Conservation (phyloP, 2,329 filamentous ascomycete genomes). For the Harringtonia lauricola region DNA sequence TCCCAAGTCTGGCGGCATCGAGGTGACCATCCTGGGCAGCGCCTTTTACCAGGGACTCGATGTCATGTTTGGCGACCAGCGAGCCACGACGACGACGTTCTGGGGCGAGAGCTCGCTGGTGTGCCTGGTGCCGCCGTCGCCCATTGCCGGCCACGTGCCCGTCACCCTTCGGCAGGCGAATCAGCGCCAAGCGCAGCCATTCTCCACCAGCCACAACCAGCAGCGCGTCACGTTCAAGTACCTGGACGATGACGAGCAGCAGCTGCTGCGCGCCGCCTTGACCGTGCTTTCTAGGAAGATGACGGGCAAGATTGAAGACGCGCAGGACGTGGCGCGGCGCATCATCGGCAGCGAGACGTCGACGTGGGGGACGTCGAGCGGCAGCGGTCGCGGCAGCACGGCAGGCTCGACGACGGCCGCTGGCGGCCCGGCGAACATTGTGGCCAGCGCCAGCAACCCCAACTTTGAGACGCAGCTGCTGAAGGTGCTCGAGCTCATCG, state of each 20-base stretch:
- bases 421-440: slow-evolving; percentile 18
- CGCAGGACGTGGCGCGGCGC: slow-evolving; percentile 48
- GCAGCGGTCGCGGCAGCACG: slow-evolving; percentile 4
- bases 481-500: slow-evolving; percentile 66
- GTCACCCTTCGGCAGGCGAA: slow-evolving; percentile 54
- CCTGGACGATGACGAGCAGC: slow-evolving; percentile 57
- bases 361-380: slow-evolving; percentile 30
- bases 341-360: slow-evolving; percentile 40
- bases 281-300: slow-evolving; percentile 48
- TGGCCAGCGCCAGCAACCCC: slow-evolving; percentile 17
- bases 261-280: slow-evolving; percentile 57
- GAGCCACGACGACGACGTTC: slow-evolving; percentile 61
- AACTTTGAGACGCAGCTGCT: slow-evolving; percentile 60
- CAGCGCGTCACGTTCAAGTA: slow-evolving; percentile 55
- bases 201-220: slow-evolving; percentile 25
- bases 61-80: slow-evolving; percentile 67
- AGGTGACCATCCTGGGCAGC: slow-evolving; percentile 75
- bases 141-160: slow-evolving; percentile 54
- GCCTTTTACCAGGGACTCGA: slow-evolving; percentile 68
- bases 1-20: slow-evolving; percentile 71
- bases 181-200: slow-evolving; percentile 21
- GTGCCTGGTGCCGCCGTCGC: slow-evolving; percentile 63
- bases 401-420: slow-evolving; percentile 7
- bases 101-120: slow-evolving; percentile 75
- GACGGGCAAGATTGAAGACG: slow-evolving; percentile 50